phyloP scores from a whole-genome alignment of 495 filamentous ascomycete genomes.

The Cryomyces antarcticus region DNA sequence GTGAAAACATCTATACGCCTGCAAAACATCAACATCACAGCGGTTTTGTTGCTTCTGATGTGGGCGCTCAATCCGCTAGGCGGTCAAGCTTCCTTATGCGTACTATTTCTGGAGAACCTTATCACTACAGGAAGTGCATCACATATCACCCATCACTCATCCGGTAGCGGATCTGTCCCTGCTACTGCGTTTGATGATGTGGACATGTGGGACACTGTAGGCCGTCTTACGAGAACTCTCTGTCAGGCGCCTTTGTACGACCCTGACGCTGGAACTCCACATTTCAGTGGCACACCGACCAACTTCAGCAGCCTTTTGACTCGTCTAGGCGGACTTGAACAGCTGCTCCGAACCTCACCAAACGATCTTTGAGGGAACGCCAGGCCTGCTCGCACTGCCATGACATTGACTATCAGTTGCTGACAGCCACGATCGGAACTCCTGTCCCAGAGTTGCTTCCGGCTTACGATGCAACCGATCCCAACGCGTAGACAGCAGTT shows the following conservation, averaged over 20 bases:
- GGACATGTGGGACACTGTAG: background rate
- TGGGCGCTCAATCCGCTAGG: background rate
- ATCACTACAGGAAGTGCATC: background rate
- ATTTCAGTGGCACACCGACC: background rate
- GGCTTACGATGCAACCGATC: background rate
- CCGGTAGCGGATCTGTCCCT: background rate
- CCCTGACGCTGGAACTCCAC: background rate
- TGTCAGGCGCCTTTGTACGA: background rate
- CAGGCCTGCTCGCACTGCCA: too few species aligned
- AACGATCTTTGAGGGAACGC: background rate
- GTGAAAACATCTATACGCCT: background rate
- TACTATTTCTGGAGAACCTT: background rate
- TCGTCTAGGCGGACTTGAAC: background rate
- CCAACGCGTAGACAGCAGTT: background rate
- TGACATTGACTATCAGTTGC: too few species aligned
- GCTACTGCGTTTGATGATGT: background rate
- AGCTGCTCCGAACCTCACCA: background rate
- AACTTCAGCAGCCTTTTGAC: background rate
- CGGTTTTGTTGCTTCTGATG: background rate
- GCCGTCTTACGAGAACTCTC: background rate
- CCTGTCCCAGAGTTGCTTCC: background rate
- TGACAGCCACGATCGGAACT: too few species aligned
- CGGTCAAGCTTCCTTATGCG: background rate
- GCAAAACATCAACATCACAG: background rate
- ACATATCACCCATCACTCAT: background rate